These are phyloP conservation scores for Lasiodiplodia hormozganensis DNA, from an alignment of 2,329 filamentous ascomycete genomes.

Conservation along the genomic window DNA sequence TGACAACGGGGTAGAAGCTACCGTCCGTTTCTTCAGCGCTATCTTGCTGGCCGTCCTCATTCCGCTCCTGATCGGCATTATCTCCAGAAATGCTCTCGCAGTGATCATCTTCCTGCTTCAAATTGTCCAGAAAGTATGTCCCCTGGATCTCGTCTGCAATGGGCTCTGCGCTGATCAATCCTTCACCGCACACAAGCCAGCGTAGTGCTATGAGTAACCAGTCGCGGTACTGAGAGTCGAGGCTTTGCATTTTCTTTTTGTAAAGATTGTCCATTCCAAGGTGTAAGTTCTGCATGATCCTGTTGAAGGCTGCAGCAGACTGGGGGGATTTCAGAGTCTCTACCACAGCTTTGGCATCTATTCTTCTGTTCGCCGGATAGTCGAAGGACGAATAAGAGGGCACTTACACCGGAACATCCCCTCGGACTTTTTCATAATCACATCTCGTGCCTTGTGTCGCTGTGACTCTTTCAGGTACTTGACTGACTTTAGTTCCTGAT, in stretches of 20 bases:
- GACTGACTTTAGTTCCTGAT: background rate
- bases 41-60: background rate
- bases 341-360: too few species aligned
- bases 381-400: too few species aligned
- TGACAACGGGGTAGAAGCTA: background rate
- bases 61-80: background rate
- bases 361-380: too few species aligned
- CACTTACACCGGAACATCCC: constrained; percentile 6
- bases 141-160: background rate
- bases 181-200: constrained; percentile 8
- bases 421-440: background rate
- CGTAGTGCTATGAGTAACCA: background rate
- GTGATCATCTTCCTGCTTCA: background rate
- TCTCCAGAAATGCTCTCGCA: background rate
- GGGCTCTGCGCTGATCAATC: background rate
- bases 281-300: background rate
- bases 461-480: background rate
- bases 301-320: background rate
- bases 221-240: background rate
- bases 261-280: background rate
- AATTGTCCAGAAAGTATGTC: background rate
- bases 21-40: background rate
- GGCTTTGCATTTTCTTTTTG: background rate
- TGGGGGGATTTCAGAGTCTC: background rate
- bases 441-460: background rate